phyloP scores from a whole-genome alignment of 2,329 filamentous ascomycete species.

The Cercospora brassicicola region DNA sequence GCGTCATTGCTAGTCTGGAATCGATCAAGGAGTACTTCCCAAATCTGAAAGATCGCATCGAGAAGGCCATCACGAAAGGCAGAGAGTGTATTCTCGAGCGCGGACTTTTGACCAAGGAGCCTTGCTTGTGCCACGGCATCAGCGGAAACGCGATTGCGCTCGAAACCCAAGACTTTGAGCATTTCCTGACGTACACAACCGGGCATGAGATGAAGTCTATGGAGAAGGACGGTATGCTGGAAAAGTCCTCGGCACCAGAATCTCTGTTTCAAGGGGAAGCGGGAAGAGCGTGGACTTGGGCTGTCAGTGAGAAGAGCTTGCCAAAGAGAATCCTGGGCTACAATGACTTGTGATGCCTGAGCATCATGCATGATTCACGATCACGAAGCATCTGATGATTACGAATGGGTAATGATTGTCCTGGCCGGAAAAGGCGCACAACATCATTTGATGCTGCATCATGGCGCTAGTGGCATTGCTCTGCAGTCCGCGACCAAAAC shows the following conservation, averaged over 20 bases:
- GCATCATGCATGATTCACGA: neutral
- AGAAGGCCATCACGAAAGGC: constrained; percentile 54
- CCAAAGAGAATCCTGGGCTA: constrained; percentile 52
- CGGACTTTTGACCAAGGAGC: constrained; percentile 63
- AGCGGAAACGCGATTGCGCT: constrained; percentile 63
- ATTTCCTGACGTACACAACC: constrained; percentile 61
- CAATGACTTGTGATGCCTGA: constrained; percentile 48
- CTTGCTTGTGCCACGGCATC: constrained; percentile 65
- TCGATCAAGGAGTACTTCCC: constrained; percentile 60
- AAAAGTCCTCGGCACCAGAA: constrained; percentile 53
- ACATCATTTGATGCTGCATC: neutral
- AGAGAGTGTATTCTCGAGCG: constrained; percentile 57
- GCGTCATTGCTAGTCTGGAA: constrained; percentile 60
- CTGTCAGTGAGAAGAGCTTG: constrained; percentile 46
- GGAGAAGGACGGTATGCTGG: constrained; percentile 54
- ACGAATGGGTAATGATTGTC: neutral
- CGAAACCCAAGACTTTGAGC: constrained; percentile 52
- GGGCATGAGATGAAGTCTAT: constrained; percentile 57
- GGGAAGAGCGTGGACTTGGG: constrained; percentile 48
- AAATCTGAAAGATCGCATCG: constrained; percentile 54
- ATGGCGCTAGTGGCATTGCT: neutral
- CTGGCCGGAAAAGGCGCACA: neutral
- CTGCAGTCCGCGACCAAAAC: neutral
- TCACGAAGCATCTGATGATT: neutral
- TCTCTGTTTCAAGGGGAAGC: constrained; percentile 50